Evolutionary conservation across 2,329 filamentous ascomycete genomes (phyloP).

Genomic region (Claviceps fusiformis): DNA sequence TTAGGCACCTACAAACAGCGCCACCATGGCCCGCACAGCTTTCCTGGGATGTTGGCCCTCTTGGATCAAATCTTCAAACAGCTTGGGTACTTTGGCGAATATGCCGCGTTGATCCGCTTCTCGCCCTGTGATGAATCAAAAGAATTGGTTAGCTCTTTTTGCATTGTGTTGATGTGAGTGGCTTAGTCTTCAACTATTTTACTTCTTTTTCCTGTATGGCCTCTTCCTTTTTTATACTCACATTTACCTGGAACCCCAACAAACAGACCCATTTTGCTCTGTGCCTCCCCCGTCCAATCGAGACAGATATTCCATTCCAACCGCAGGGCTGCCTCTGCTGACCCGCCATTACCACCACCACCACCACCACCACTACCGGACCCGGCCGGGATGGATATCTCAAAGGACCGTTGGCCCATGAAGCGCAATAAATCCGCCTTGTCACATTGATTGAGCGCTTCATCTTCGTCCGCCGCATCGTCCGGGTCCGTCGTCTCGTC

Average conservation of each 20-base stretch:
- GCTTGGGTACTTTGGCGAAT: slow-evolving; percentile 41
- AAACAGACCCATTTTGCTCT: slow-evolving; percentile 40
- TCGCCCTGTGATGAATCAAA: slow-evolving; percentile 33
- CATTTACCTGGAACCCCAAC: slow-evolving; percentile 48
- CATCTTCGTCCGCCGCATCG: slow-evolving; percentile 8
- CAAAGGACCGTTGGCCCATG: slow-evolving; percentile 37
- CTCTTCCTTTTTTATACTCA: slow-evolving; percentile 29
- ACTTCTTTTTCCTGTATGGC: neutral
- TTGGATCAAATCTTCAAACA: slow-evolving; percentile 46
- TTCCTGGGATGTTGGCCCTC: slow-evolving; percentile 39
- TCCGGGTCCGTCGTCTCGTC: slow-evolving; percentile 13
- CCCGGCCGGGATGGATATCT: slow-evolving; percentile 25
- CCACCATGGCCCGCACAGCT: slow-evolving; percentile 46
- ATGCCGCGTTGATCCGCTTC: slow-evolving; percentile 41
- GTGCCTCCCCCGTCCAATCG: slow-evolving; percentile 61
- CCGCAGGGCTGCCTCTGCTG: slow-evolving; percentile 28
- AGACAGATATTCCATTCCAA: slow-evolving; percentile 52
- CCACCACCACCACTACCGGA: too few species aligned
- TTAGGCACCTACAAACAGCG: slow-evolving; percentile 40
- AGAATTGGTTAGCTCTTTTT: neutral
- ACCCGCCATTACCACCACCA: slow-evolving; percentile 18
- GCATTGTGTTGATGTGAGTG: too few species aligned
- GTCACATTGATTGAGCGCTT: slow-evolving; percentile 6
- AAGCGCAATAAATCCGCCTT: slow-evolving; percentile 36
- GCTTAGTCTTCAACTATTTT: neutral